Base-by-base conservation (phyloP, 129 eudicot genomes). In the Logfia minima region DNA sequence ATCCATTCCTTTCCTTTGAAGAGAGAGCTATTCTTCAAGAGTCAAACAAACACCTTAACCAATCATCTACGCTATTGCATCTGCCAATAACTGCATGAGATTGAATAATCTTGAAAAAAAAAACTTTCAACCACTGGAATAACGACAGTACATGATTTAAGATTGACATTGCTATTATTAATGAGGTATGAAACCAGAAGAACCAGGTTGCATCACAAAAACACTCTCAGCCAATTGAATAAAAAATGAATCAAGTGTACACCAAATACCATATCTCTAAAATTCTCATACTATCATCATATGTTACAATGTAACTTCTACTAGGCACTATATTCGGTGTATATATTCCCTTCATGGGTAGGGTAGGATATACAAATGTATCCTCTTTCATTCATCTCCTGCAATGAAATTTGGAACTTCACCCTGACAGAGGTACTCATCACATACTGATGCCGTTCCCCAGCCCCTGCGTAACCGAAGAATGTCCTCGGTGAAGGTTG, bases 401-500 rank as follows among this genome's bases (percentile, higher is more conserved):
- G 98, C 97, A 53, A 94, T 86, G 77, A 87, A 91, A 85, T 86
- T 94, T 16, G 98, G 98, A 8, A 76, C 22, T 82, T 94, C 92
- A 43, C 92, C 93, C 61, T 86, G 80, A 61, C 98, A 89, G 29
- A 94, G 77, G 71, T 94, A 94, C 83, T 89, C 93, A 22, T 89
- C 98, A 59, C 98, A 94, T 14, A 56, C 68, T 4, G 97, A 94
- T 18, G 97, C 84, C 9, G 92, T 78, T 55, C 96, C 92, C 98
- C 97, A 94, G 51, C 83, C 98, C 81, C 83, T 94, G 60, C 98
- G 80, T 58, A 94, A 84, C 80, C 98, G 90, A 39, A 91, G 76
- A 61, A 94, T 94, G 64, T 94, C 98, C 71, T 92, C 95, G 0
- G 98, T 90, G 84, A 92, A 92, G 8, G 98, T 94, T 43, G 98